phyloP scores from a whole-genome alignment of 371 early-diverging fungal genomes.

The Amoeboaphelidium protococcarum region DNA sequence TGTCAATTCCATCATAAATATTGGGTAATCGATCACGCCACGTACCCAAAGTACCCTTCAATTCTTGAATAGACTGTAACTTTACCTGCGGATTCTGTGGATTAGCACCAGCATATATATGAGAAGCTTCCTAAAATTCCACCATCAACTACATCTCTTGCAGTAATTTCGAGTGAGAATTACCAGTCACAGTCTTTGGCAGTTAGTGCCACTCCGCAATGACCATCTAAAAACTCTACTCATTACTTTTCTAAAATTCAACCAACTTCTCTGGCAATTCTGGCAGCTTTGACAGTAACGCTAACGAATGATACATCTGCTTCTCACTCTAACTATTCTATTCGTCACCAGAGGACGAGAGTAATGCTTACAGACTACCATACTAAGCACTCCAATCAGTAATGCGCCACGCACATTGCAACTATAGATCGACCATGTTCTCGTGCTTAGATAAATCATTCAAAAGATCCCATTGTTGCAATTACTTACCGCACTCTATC shows the following conservation, averaged over 20 bases:
- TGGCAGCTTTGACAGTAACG: conserved; percentile 52
- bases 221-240: conserved; percentile 56
- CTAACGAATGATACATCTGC: conserved; percentile 47
- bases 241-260: conserved; percentile 1
- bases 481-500: conserved; percentile 57
- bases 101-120: conserved; percentile 43
- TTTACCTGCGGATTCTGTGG: conserved; percentile 60
- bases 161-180: conserved; percentile 56
- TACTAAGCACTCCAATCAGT: conserved; percentile 66
- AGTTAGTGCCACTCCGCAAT: conserved; percentile 61
- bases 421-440: conserved; percentile 40
- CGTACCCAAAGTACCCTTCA: conserved; percentile 63
- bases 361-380: conserved; percentile 28
- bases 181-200: conserved; percentile 49
- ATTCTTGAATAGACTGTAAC: conserved; percentile 28
- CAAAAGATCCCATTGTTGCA: conserved; percentile 97
- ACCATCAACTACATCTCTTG: conserved; percentile 83
- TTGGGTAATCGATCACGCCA: conserved; percentile 97
- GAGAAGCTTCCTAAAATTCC: conserved; percentile 71
- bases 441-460: conserved; percentile 76
- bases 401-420: conserved; percentile 74
- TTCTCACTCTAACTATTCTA: not conserved
- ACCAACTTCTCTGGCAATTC: conserved; percentile 7
- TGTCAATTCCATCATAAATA: conserved; percentile 80
- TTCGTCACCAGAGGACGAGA: not conserved